Base-by-base conservation (phyloP, 805 yeast genomes). In the Sungouiella blattae region DNA sequence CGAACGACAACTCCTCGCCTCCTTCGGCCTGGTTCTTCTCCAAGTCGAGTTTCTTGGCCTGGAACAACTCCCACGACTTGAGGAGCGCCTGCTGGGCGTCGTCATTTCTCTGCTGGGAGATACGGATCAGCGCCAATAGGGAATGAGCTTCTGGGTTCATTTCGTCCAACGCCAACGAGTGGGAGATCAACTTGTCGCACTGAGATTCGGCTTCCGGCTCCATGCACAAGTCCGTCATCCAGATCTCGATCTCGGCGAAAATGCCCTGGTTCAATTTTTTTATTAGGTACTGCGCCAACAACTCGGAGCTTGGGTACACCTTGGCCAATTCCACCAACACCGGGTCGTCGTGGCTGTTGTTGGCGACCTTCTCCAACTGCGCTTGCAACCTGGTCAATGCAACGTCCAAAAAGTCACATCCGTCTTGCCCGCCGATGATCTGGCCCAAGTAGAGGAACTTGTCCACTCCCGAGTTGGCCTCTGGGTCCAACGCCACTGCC, bases 221-320 rank as follows among this genome's bases (percentile, higher is more conserved):
- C 96, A 89, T 87, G 66, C 98, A 89, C 44, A 89, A 67, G 65
- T 91, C 97, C 1, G 98, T 91, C 97, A 88, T 87, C 96, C 96
- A 89, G 38, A 87, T 83, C 60, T 91, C 98, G 52, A 93, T 84
- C 65, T 83, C 74, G 5, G 96, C 81, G 47, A 91, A 80, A 18
- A 87, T 65, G 0, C 91, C 96, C 53, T 80, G 84, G 44, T 83
- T 78, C 31, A 87, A 55, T 54, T 83, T 85, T 43, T 74, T 75
- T 13, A 73, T 57, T 27, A 75, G 60, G 40, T 69, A 69, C 26
- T 13, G 46, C 35, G 25, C 44, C 42, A 49, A 52, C 37, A 35
- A 47, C 35, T 51, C 55, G 28, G 50, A 43, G 3, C 55, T 40
- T 1, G 53, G 34, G 43, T 60, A 57, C 20, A 50, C 32, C 28